Conservation (phyloP, 106 monocot species). For the Dendrobium officinale region DNA sequence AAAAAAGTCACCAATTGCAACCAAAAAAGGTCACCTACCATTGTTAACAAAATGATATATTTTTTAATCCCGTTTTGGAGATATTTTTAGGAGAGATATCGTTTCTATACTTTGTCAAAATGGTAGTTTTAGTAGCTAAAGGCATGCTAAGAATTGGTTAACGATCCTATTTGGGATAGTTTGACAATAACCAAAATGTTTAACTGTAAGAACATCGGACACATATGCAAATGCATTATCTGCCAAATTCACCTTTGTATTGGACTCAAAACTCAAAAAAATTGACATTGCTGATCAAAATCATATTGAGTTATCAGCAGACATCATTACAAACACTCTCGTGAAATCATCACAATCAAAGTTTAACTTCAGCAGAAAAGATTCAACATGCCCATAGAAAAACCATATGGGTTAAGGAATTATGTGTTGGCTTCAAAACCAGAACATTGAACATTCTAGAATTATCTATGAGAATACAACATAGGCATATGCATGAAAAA, state of each 20-base stretch:
- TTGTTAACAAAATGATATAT: neutral
- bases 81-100: neutral
- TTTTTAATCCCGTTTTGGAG: neutral
- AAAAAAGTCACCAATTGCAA: constrained; percentile 70
- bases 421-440: neutral
- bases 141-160: neutral
- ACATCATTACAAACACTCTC: neutral
- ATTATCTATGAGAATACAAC: neutral
- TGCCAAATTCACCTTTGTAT: neutral
- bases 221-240: neutral
- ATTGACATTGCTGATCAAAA: neutral
- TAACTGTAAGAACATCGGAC: neutral
- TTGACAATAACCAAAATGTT: neutral
- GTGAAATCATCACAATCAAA: neutral
- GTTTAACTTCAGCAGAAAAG: neutral
- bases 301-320: neutral
- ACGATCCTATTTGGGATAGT: neutral
- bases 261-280: neutral
- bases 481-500: neutral
- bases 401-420: neutral
- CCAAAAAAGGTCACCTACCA: neutral
- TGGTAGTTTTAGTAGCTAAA: neutral
- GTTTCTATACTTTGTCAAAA: neutral
- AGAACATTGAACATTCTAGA: neutral
- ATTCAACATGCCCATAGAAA: too few relatives aligned